Base-by-base conservation (phyloP, 768 basidiomycete genomes). In the Tylopilus sp. region DNA sequence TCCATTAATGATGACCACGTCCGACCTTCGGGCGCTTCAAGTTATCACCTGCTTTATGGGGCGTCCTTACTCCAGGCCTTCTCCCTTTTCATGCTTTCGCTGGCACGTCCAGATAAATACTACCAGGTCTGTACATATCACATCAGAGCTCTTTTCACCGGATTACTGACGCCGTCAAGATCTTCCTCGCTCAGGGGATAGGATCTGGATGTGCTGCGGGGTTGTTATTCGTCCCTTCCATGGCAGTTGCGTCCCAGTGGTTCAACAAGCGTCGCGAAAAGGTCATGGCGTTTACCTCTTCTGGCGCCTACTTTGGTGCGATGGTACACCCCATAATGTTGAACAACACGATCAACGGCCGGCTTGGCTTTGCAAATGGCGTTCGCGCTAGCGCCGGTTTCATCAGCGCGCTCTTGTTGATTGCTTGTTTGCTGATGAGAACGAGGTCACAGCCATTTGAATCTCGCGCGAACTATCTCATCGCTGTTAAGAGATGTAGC, bases 301-400 rank as follows among this genome's bases (percentile, higher is more conserved):
- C 80, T 17, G 78, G 78, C 22, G 76, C 82, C n/a, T 81, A 78
- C 17, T 62, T 83, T 14, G 85, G 86, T 3, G 83, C 81, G 12
- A 73, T 80, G 22, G 60, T 86, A 10, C 82, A 84, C 52, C 81
- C 83, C 3, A 83, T 85, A 58, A 76, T 85, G 72, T 70, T 88
- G 21, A 86, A 87, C 61, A 72, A 76, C 34, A 69, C 60, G 3
- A 56, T 48, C 53, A 77, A 74, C 50, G 75, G 76, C 4, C 58
- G 57, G 3, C 69, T 77, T 16, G 82, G 85, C 4, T 76, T 82
- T 38, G 70, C 66, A 14, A 73, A 69, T 29, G 72, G 74, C 17
- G 74, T 75, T 21, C 71, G 78, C 4, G 72, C 68, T 14, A 77
- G 71, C 49, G 78, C 76, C 0, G 73, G 59, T 36, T 56, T 81